Percentiles rank a stretch among this genome's conserved stretches.
phyloP scores from a whole-genome alignment of 306 rosid species.

The Carpinus fangiana region DNA sequence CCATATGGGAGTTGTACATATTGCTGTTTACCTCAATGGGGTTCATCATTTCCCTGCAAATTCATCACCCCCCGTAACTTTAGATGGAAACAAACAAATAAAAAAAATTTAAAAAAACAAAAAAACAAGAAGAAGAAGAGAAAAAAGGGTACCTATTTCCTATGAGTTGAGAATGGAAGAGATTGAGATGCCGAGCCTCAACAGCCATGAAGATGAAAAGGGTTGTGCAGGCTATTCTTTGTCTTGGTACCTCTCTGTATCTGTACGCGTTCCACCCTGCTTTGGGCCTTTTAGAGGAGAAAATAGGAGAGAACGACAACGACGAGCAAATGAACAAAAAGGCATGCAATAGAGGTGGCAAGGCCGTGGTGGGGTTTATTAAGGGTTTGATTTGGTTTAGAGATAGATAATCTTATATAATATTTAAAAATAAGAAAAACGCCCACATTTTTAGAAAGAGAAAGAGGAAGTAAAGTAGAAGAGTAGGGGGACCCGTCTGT shows the following conservation, averaged over 20 bases:
- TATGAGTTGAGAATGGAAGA: conserved; percentile 60
- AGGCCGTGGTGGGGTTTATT: conserved; percentile 65
- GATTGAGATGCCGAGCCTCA: conserved; percentile 75
- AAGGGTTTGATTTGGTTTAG: conserved; percentile 46
- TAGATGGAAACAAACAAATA: neutral
- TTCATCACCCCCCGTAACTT: neutral
- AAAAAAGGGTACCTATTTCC: conserved; percentile 48
- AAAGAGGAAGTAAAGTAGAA: neutral
- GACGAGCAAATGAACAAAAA: conserved; percentile 40
- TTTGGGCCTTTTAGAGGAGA: conserved; percentile 20
- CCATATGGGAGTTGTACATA: conserved; percentile 41
- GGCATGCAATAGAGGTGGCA: conserved; percentile 62
- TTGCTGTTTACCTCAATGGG: conserved; percentile 41
- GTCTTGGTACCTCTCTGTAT: neutral
- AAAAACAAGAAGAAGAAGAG: no score
- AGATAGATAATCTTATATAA: conserved; percentile 15
- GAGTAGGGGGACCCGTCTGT: neutral
- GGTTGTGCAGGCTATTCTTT: neutral
- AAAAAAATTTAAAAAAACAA: neutral
- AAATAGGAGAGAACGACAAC: conserved; percentile 1
- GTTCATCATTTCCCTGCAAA: conserved; percentile 60
- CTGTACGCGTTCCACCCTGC: conserved; percentile 8
- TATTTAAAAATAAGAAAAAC: neutral
- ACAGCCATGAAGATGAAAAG: conserved; percentile 62
- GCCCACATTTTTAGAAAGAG: conserved; percentile 1